phyloP scores from a whole-genome alignment of 345 rosid genomes.

The Streptanthus diversifolius region DNA sequence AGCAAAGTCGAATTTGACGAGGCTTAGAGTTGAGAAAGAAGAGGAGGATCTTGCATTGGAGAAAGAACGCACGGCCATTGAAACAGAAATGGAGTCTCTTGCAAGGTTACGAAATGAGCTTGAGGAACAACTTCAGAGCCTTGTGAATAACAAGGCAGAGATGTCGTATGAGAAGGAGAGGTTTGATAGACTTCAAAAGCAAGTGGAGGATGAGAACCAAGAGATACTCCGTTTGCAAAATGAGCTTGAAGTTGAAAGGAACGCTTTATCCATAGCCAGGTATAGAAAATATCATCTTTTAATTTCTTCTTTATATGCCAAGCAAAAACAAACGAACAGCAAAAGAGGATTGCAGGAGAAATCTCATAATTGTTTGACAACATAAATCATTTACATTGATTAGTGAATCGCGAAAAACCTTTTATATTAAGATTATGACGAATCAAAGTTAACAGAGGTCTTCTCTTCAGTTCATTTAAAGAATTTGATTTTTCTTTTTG shows the following conservation, averaged over 20 bases:
- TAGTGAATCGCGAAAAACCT: not conserved
- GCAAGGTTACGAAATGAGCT: conserved; percentile 61
- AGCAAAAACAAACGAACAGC: not conserved
- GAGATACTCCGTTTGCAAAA: conserved; percentile 64
- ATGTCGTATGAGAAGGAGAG: conserved; percentile 79
- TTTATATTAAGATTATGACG: not conserved
- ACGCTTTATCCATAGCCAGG: conserved; percentile 91
- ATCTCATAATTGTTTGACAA: not conserved
- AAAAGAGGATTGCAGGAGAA: not conserved
- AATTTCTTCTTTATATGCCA: not conserved
- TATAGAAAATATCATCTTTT: conserved; percentile 23
- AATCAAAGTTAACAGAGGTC: not conserved
- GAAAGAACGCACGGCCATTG: conserved; percentile 63
- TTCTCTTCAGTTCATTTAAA: not conserved
- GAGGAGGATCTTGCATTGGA: conserved; percentile 56
- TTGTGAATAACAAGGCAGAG: conserved; percentile 64
- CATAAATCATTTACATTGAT: not conserved
- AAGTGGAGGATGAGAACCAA: conserved; percentile 68
- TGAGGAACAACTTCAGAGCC: conserved; percentile 69
- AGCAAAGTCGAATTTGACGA: conserved; percentile 63
- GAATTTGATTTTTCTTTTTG: not conserved
- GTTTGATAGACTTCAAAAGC: conserved; percentile 52
- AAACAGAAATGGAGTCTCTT: conserved; percentile 81
- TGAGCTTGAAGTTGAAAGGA: conserved; percentile 80
- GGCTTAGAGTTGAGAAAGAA: conserved; percentile 64